Evolutionary conservation across 495 filamentous ascomycete genomes (phyloP).

Genomic region (Neurospora cerealis): DNA sequence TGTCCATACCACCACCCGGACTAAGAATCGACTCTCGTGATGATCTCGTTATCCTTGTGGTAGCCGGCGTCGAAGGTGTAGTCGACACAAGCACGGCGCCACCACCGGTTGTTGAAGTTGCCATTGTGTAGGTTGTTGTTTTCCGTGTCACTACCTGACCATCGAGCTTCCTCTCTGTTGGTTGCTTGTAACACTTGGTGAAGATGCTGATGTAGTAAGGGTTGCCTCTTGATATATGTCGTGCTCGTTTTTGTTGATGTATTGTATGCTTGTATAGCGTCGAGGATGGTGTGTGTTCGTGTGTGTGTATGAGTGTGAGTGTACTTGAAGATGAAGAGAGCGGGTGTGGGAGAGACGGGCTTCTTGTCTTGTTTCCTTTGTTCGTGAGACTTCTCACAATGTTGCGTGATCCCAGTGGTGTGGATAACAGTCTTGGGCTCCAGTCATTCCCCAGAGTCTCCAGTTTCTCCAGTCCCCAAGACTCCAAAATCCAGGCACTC

Average conservation of each 20-base stretch:
- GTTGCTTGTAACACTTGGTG: background rate
- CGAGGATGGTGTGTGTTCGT: background rate
- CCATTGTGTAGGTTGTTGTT: conserved; percentile 8
- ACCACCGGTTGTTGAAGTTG: conserved; percentile 14
- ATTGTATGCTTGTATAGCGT: background rate
- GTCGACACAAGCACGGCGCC: conserved; percentile 17
- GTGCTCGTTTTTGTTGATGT: background rate
- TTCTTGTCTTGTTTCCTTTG: background rate
- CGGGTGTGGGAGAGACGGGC: background rate
- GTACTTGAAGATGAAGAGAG: background rate
- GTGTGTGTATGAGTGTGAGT: background rate
- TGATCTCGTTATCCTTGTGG: background rate
- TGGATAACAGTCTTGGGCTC: background rate
- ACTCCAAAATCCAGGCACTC: background rate
- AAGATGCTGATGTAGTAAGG: background rate
- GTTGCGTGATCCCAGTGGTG: background rate
- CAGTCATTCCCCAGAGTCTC: background rate
- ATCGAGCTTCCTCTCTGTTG: conserved; percentile 6
- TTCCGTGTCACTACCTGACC: conserved; percentile 8
- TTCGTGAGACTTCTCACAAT: background rate
- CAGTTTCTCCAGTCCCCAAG: background rate
- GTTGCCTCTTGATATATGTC: background rate
- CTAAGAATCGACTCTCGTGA: conserved; percentile 2
- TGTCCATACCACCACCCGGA: conserved; percentile 10
- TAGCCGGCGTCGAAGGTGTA: conserved; percentile 6